Conservation (phyloP, 164 flowering plant genomes). For the Sedum album region DNA sequence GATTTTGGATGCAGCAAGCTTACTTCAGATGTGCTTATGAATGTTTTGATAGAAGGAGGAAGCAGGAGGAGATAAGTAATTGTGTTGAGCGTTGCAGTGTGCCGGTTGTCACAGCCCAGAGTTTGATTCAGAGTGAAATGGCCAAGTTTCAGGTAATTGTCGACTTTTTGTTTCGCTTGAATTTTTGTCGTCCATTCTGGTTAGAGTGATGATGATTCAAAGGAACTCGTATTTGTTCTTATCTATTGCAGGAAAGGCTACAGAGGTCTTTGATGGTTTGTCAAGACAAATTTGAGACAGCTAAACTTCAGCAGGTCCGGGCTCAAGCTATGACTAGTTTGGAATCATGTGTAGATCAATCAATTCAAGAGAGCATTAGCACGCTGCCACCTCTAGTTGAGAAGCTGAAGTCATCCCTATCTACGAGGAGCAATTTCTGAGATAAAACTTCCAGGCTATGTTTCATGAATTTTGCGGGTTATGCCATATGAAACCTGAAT, state of each 20-base stretch:
- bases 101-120: conserved; percentile 71
- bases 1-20: conserved; percentile 50
- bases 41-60: conserved; percentile 80
- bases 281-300: conserved; percentile 8
- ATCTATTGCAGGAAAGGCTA: conserved; percentile 2
- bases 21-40: conserved; percentile 93
- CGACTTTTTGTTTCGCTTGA: no score
- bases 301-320: conserved; percentile 7
- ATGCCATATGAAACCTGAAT: no score
- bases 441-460: background rate
- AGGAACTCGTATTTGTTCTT: background rate
- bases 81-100: conserved; percentile 88
- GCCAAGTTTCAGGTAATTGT: conserved; percentile 87
- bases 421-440: conserved; percentile 3
- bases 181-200: no score
- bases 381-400: conserved; percentile 1
- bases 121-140: conserved; percentile 74
- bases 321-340: conserved; percentile 3
- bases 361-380: conserved; percentile 9
- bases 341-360: conserved; percentile 7
- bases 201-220: no score
- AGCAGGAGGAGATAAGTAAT: conserved; percentile 55
- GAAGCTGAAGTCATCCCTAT: conserved; percentile 6
- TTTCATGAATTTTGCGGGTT: background rate
- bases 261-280: conserved; percentile 11